Evolutionary conservation across 2,329 filamentous ascomycete species (phyloP), one percentile per base, ranked within the genome.

Genomic region (Metarhizium sp.): DNA sequence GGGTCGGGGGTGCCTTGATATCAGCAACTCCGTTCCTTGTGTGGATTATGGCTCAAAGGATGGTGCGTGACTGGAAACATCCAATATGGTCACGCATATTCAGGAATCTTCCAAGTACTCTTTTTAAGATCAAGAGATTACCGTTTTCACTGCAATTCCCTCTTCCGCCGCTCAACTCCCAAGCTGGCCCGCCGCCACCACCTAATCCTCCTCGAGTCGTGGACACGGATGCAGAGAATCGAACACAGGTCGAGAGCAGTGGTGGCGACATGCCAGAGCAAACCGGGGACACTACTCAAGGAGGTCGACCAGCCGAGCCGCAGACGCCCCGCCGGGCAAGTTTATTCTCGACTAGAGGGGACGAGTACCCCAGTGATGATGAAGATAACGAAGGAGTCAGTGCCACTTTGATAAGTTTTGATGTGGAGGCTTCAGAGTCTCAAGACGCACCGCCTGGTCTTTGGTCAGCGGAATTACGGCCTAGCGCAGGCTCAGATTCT

Each of bases 391-490:
- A 81, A 50, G 73, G 76, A 50, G 69, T 82, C 29, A 80, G 75
- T 54, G 76, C 79, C 1, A 82, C 80, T 0, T 67, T 84, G 5
- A 82, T 84, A 52, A 82, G 78, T 59, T 83, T 84, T 55, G 81
- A 84, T 55, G 79, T 84, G 32, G 81, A 84, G 59, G 77, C 80
- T 0, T 77, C 75, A 3, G 80, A 82, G 50, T 71, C 78, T 0
- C 74, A 71, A 3, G 77, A 80, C 50, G 72, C 73, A 2, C 76
- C 76, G 1, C 69, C 76, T 2, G 80, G 78, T 14, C 64, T 79
- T 1, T 84, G 81, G 81, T 80, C 78, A 4, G 80, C 81, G 13
- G 81, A 84, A 62, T 65, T 84, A 18, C 75, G 80, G 0, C 78
- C 80, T 2, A 82, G 76, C 57, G 66, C 69, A 30, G 67, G 67